phyloP scores from a whole-genome alignment of 164 flowering plant genomes.

The Nymphaea colorata region DNA sequence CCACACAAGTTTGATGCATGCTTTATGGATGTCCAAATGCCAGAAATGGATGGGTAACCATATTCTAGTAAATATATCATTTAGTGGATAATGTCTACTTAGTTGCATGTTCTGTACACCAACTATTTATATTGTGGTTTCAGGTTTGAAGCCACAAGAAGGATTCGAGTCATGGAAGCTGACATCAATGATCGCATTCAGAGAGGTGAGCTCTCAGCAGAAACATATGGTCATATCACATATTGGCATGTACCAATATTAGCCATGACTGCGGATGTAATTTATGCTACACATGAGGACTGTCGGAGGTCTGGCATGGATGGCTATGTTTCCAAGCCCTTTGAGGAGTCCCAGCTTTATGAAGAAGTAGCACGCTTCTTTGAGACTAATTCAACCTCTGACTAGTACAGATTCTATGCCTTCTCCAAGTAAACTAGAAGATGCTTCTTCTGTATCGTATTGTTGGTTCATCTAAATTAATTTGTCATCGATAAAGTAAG shows the following conservation, averaged over 20 bases:
- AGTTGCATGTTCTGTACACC: not conserved
- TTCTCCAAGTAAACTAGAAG: not conserved
- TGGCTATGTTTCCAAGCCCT: slow-evolving; percentile 96
- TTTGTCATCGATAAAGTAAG: not conserved
- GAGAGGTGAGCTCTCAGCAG: slow-evolving; percentile 31
- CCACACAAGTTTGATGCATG: slow-evolving; percentile 87
- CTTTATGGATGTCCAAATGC: slow-evolving; percentile 99
- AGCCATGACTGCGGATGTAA: slow-evolving; percentile 98
- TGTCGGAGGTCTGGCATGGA: slow-evolving; percentile 81
- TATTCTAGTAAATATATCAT: no score
- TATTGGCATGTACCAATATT: slow-evolving; percentile 80
- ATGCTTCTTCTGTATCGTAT: not conserved
- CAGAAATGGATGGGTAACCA: slow-evolving; percentile 90
- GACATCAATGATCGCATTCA: slow-evolving; percentile 28
- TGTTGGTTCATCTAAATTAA: not conserved
- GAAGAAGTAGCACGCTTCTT: slow-evolving; percentile 73
- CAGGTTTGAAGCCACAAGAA: slow-evolving; percentile 91
- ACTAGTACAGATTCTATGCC: slow-evolving; percentile 6
- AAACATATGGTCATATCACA: slow-evolving; percentile 23
- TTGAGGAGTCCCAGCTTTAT: slow-evolving; percentile 81
- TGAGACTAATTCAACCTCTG: slow-evolving; percentile 15
- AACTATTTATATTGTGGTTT: not conserved
- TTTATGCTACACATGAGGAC: slow-evolving; percentile 81
- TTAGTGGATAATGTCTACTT: not conserved
- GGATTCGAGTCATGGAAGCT: slow-evolving; percentile 54